Conservation (phyloP, 768 basidiomycete species). For the Flagelloscypha sp. region DNA sequence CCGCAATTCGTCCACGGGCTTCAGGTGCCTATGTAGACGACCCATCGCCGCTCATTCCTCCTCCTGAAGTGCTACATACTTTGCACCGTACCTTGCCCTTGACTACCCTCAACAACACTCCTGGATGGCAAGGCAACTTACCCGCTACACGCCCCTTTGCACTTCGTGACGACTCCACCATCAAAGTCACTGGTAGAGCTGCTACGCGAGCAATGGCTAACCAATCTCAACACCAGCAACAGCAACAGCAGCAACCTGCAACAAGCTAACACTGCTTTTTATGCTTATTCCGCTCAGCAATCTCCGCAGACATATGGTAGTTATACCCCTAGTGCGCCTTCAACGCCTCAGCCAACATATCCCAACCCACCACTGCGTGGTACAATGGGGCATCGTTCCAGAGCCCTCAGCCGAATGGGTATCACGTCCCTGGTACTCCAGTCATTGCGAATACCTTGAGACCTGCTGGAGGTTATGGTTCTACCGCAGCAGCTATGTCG, state of each 20-base stretch:
- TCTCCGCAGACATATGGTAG: too few relatives aligned
- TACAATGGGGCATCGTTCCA: too few relatives aligned
- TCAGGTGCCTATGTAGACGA: conserved; percentile 32
- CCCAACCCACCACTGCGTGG: too few relatives aligned
- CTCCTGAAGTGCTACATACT: conserved; percentile 55
- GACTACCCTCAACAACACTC: conserved; percentile 42
- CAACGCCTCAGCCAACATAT: conserved; percentile 4
- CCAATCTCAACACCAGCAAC: conserved; percentile 6
- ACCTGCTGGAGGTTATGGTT: too few relatives aligned
- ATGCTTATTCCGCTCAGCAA: too few relatives aligned
- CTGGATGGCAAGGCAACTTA: conserved; percentile 72
- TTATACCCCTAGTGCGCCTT: too few relatives aligned
- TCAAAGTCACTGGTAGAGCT: conserved; percentile 45
- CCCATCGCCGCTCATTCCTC: conserved; percentile 47
- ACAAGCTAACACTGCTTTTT: too few relatives aligned
- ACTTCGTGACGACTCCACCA: conserved; percentile 66
- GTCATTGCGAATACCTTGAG: too few relatives aligned
- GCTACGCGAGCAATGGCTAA: conserved; percentile 2
- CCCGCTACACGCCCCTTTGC: conserved; percentile 48
- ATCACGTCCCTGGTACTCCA: too few relatives aligned
- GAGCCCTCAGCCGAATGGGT: too few relatives aligned
- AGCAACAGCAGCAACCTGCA: conserved; percentile 8
- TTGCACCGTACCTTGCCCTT: conserved; percentile 64
- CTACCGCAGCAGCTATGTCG: too few relatives aligned
- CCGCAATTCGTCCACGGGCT: conserved; percentile 63